Evolutionary conservation across 768 basidiomycete genomes (phyloP).

Genomic region (Calocera cornea): DNA sequence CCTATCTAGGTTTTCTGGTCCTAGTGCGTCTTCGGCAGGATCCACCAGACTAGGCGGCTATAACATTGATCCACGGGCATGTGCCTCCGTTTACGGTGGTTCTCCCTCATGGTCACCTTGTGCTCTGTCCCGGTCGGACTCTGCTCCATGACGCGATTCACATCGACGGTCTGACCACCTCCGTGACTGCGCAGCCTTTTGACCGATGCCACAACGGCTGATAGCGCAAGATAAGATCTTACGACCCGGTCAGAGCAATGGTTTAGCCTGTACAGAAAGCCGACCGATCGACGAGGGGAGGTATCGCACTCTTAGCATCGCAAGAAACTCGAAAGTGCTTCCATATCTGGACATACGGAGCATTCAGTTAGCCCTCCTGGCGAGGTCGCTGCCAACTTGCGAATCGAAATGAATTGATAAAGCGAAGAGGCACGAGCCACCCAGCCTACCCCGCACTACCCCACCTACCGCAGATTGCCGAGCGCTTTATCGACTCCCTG

Average conservation of each 20-base stretch:
- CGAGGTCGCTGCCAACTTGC: neutral
- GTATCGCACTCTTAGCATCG: neutral
- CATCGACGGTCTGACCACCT: neutral
- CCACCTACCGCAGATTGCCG: neutral
- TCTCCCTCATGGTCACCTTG: neutral
- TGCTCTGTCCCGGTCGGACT: neutral
- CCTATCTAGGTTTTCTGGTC: neutral
- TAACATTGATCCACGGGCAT: neutral
- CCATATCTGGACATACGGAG: neutral
- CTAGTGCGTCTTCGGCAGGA: neutral
- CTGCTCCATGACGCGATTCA: neutral
- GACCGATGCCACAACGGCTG: neutral
- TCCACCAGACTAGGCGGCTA: neutral
- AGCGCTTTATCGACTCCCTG: neutral
- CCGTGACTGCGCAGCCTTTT: neutral
- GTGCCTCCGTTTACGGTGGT: neutral
- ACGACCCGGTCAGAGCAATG: neutral
- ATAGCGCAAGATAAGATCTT: neutral
- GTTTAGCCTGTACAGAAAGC: conserved; percentile 2
- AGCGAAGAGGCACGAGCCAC: neutral
- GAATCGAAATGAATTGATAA: neutral
- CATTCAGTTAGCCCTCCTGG: neutral
- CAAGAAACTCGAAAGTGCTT: neutral
- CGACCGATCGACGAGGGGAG: neutral
- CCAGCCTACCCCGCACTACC: neutral